Conservation (phyloP, 352 stramenopile species). For the Globisporangium orthogonon region DNA sequence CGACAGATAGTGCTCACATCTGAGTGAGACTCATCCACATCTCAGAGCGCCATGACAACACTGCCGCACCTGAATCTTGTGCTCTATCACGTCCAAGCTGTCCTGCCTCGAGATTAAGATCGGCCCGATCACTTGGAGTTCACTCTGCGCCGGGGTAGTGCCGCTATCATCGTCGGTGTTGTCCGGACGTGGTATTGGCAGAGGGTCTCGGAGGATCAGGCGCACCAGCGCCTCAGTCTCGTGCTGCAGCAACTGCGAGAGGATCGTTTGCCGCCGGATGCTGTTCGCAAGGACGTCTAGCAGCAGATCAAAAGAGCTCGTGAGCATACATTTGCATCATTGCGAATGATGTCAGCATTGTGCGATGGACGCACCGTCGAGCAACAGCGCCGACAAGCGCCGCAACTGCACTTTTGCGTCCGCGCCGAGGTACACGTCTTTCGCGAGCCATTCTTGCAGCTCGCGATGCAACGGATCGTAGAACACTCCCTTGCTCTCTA, state of each 20-base stretch:
- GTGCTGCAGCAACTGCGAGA: constrained; percentile 30
- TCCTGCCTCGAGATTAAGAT: constrained; percentile 43
- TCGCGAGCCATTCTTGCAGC: constrained; percentile 32
- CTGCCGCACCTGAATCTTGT: constrained; percentile 35
- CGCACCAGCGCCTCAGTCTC: constrained; percentile 44
- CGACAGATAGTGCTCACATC: too few relatives aligned
- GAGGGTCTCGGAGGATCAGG: constrained; percentile 39
- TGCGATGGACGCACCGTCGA: constrained; percentile 31
- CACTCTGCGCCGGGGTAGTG: background rate
- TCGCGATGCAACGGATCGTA: constrained; percentile 57
- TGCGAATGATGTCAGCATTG: background rate
- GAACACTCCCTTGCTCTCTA: constrained; percentile 52
- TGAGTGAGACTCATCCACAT: background rate
- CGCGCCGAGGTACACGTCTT: constrained; percentile 32
- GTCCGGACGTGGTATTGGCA: constrained; percentile 7
- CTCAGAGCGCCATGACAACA: background rate
- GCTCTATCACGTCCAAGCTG: constrained; percentile 46
- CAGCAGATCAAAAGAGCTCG: background rate
- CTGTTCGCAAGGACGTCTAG: constrained; percentile 41
- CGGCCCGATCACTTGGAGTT: constrained; percentile 31
- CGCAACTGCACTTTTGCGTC: constrained; percentile 40
- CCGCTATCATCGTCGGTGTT: constrained; percentile 9
- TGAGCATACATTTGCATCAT: background rate
- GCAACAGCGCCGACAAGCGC: constrained; percentile 20
- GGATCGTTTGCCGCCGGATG: constrained; percentile 38